Percentiles rank a stretch among this genome's conserved stretches.
These are phyloP conservation scores for Podospora tetraspora DNA, from an alignment of 495 filamentous ascomycete genomes.

Conservation along the genomic window DNA sequence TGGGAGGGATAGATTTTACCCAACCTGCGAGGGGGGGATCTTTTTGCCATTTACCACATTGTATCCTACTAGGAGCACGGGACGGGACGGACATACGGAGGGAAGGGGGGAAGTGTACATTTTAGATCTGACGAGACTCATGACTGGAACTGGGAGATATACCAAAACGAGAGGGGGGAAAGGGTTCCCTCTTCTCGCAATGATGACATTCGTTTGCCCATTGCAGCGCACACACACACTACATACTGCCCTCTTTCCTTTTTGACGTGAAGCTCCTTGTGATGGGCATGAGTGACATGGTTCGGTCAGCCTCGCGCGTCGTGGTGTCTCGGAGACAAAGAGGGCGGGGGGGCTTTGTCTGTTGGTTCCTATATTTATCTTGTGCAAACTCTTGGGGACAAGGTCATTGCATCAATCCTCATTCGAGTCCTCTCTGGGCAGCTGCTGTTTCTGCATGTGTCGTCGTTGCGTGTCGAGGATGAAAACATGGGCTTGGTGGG, in stretches of 20 bases:
- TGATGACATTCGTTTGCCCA: neutral
- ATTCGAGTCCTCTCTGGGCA: neutral
- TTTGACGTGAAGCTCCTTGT: neutral
- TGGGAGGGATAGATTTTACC: constrained; percentile 2
- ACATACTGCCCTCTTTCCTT: neutral
- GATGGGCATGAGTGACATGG: neutral
- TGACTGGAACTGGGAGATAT: constrained; percentile 10
- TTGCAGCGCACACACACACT: neutral
- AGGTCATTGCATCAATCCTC: neutral
- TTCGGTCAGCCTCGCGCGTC: neutral
- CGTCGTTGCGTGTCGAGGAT: neutral
- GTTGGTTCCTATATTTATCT: neutral
- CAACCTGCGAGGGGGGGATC: neutral
- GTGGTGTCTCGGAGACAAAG: neutral
- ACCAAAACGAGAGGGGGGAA: constrained; percentile 2
- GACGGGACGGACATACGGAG: neutral
- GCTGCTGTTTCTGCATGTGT: neutral
- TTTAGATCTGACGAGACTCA: constrained; percentile 21
- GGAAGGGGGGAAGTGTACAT: neutral
- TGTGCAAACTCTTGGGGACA: neutral
- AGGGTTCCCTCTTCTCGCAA: neutral
- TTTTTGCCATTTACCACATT: neutral
- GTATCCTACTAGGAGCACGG: neutral
- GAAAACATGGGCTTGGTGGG: neutral
- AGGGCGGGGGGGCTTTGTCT: neutral